Evolutionary conservation across 352 stramenopile genomes (phyloP).

Genomic region (Phytophthora podocarpi): DNA sequence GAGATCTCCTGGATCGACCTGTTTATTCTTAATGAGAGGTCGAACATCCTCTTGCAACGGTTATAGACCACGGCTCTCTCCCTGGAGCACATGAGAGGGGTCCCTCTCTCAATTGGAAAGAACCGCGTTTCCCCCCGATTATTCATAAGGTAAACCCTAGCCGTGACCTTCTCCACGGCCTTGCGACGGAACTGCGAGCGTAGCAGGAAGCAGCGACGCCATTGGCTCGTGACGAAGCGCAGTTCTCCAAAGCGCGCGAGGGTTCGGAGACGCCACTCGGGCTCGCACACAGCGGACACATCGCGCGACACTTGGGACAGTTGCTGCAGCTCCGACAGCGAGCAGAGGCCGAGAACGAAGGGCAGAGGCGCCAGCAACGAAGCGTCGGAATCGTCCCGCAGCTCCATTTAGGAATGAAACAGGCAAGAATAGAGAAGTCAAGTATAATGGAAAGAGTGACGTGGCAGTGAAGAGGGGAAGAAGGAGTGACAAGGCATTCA

Average conservation of each 20-base stretch:
- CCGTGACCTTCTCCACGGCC: slow-evolving; percentile 61
- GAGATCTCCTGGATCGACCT: slow-evolving; percentile 89
- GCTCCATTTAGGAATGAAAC: slow-evolving; percentile 9
- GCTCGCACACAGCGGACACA: slow-evolving; percentile 48
- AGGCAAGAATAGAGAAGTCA: background rate
- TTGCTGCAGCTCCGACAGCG: slow-evolving; percentile 42
- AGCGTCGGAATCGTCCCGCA: background rate
- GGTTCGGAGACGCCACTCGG: slow-evolving; percentile 69
- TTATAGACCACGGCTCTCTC: slow-evolving; percentile 83
- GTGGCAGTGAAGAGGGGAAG: background rate
- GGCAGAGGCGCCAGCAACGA: slow-evolving; percentile 39
- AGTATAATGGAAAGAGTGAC: background rate
- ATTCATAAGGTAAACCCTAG: slow-evolving; percentile 87
- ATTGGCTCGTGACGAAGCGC: slow-evolving; percentile 57
- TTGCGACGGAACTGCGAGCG: slow-evolving; percentile 66
- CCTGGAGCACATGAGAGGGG: slow-evolving; percentile 76
- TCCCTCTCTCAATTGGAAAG: slow-evolving; percentile 57
- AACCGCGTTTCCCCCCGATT: slow-evolving; percentile 70
- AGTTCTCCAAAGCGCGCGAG: slow-evolving; percentile 53
- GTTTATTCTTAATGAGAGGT: slow-evolving; percentile 88
- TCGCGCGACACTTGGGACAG: slow-evolving; percentile 59
- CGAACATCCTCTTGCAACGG: slow-evolving; percentile 87
- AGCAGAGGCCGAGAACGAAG: slow-evolving; percentile 63
- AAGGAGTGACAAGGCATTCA: too few relatives aligned
- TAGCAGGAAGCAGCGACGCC: slow-evolving; percentile 71